phyloP scores from a whole-genome alignment of 306 rosid species.

The Gastrolobium villosum region DNA sequence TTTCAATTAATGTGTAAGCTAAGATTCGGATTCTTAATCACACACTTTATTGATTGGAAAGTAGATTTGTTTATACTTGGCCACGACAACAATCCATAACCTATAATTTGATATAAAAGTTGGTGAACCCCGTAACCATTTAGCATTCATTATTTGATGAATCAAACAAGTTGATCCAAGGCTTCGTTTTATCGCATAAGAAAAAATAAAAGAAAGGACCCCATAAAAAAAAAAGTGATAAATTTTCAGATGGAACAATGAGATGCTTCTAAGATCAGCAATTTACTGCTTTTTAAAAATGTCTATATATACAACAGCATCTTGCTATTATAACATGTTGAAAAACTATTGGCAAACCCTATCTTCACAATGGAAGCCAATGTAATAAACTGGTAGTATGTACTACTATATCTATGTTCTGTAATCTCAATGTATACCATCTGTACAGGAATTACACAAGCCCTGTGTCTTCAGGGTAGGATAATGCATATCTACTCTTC shows the following conservation, averaged over 20 bases:
- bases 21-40: conserved; percentile 27
- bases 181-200: background rate
- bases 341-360: conserved; percentile 46
- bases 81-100: background rate
- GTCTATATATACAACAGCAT: conserved; percentile 54
- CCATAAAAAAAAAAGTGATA: background rate
- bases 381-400: conserved; percentile 47
- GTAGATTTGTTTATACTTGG: background rate
- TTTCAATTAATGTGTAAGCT: conserved; percentile 30
- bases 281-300: conserved; percentile 44
- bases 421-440: conserved; percentile 49
- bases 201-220: background rate
- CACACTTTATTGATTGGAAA: background rate
- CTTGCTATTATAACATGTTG: conserved; percentile 40
- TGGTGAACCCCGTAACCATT: background rate
- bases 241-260: conserved; percentile 13
- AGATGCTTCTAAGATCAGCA: conserved; percentile 27
- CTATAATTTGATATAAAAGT: background rate
- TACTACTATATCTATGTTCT: conserved; percentile 56
- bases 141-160: background rate
- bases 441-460: conserved; percentile 66
- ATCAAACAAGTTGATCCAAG: background rate
- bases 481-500: conserved; percentile 37
- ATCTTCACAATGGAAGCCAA: conserved; percentile 55
- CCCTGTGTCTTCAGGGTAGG: conserved; percentile 29